Evolutionary conservation across 495 filamentous ascomycete species (phyloP), one percentile per base, ranked within the genome.

Genomic region (Xylaria flabelliformis): DNA sequence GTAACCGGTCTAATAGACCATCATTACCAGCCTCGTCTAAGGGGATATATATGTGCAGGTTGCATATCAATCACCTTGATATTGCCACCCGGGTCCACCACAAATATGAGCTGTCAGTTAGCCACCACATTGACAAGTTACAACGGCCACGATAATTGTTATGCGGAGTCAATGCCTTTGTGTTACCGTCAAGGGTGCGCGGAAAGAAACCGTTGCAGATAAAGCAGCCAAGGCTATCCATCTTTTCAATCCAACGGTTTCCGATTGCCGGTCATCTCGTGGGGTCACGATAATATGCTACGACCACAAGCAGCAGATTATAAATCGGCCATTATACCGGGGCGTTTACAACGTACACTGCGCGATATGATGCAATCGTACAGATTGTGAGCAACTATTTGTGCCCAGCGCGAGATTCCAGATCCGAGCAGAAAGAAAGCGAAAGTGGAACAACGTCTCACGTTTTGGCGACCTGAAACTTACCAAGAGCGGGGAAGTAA

Each of bases 131-230:
- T 10, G 12, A 44, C 12, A 4, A 64, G 36, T 39, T 64, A 44
- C 13, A 24, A 44, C 44, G 1, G 39, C 61, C 61, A 44, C 39
- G 61, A 64, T 44, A 64, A 44, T 44, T 26, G n/a, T 24, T 7
- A 34, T 64, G 61, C 61, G 39, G 36, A 24, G 61, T 61, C 61
- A 26, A 24, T 64, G 21, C 21, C n/a, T 6, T 64, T 42, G 39
- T 64, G 61, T 44, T 17, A 42, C 36, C n/a, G 12, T 29, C 58
- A 61, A 21, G 58, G 58, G 8, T 39, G 12, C 21, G 3, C 58
- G 12, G 53, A 26, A 29, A 2, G 12, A 2, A 2, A 24, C 26
- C 29, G 24, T 5, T 21, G 24, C 26, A 56, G 24, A 32, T 29
- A 17, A 56, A 17, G 32, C 39, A 13, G 32, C 19, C 19, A 56